A percentile compares a stretch with the other conserved stretches of the same genome.
Evolutionary conservation across 179 eudicot genomes (phyloP).

Genomic region (Spergularia azorica): DNA sequence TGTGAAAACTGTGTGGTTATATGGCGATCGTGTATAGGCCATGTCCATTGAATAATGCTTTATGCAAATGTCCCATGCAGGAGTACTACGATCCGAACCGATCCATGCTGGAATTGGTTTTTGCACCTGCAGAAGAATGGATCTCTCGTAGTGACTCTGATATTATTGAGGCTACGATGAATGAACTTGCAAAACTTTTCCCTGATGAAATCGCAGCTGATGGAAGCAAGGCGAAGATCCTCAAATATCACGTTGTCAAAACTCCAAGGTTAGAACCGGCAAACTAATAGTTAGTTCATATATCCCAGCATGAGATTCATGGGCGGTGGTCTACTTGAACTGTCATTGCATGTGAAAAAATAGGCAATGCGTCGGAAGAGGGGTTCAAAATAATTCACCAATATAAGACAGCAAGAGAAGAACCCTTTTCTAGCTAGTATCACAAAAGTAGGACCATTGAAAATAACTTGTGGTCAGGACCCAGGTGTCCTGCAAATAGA

Average conservation of each 20-base stretch:
- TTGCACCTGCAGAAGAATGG: conserved; percentile 99
- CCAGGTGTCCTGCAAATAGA: too few relatives aligned
- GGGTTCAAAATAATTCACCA: not conserved
- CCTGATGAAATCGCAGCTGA: conserved; percentile 97
- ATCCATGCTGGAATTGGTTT: conserved; percentile 97
- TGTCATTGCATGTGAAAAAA: too few relatives aligned
- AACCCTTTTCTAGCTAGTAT: not conserved
- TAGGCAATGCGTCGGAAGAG: not conserved
- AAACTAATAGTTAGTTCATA: not conserved
- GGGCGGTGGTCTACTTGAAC: not conserved
- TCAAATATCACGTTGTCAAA: conserved; percentile 93
- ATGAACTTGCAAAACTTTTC: conserved; percentile 87
- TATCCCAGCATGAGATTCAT: not conserved
- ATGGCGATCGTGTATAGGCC: not conserved
- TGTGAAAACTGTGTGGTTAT: not conserved
- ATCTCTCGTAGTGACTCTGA: conserved; percentile 76
- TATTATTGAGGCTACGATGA: conserved; percentile 94
- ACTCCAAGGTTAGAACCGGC: conserved; percentile 75
- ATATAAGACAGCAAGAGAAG: not conserved
- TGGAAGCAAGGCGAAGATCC: conserved; percentile 94
- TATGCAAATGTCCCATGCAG: conserved; percentile 38
- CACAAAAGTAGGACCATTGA: too few relatives aligned
- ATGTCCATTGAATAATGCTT: not conserved
- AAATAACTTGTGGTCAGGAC: too few relatives aligned
- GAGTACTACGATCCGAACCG: conserved; percentile 84